Evolutionary conservation across 495 filamentous ascomycete genomes (phyloP).

Genomic region (Neurospora tetrasperma): DNA sequence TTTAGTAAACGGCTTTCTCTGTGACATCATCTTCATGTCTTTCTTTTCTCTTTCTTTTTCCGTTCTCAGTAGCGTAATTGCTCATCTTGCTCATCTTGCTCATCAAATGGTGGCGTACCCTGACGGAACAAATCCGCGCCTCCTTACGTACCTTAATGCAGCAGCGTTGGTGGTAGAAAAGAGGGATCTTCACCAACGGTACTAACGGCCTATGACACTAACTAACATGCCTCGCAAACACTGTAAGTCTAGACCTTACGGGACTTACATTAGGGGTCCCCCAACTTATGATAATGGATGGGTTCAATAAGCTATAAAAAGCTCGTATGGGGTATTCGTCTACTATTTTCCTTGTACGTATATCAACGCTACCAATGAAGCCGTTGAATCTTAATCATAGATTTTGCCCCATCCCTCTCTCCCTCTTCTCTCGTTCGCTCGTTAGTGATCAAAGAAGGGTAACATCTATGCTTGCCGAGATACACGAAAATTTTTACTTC

Average conservation of each 20-base stretch:
- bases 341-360: background rate
- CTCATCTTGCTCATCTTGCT: background rate
- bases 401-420: background rate
- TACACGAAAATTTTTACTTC: no score
- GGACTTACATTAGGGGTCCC: background rate
- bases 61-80: background rate
- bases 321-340: background rate
- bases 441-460: background rate
- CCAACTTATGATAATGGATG: background rate
- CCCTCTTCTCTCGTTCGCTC: background rate
- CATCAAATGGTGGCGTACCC: background rate
- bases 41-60: background rate
- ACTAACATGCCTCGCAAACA: background rate
- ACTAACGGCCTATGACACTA: background rate
- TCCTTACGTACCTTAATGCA: background rate
- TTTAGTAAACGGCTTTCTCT: background rate
- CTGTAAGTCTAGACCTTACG: background rate
- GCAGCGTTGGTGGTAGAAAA: background rate
- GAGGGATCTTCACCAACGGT: background rate
- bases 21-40: background rate
- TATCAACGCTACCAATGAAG: background rate
- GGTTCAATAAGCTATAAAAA: background rate
- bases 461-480: background rate
- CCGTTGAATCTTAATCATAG: background rate
- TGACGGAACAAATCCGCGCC: background rate